Percentiles rank a stretch among this genome's conserved stretches.
Conservation (phyloP, 2,329 filamentous ascomycete species). For the Aspergillus sp. region DNA sequence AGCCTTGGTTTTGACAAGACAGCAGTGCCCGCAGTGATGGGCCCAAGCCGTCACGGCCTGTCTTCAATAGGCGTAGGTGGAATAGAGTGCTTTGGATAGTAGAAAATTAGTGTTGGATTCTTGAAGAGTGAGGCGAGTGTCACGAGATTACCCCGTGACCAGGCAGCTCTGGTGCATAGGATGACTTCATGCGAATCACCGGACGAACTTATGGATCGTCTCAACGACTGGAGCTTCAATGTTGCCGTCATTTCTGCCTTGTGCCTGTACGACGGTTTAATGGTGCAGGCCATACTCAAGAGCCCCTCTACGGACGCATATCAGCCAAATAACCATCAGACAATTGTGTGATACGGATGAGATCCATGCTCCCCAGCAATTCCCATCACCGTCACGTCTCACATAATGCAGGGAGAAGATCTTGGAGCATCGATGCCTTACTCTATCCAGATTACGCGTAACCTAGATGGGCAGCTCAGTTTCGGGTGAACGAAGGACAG, state of each 20-base stretch:
- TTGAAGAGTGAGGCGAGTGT: not conserved
- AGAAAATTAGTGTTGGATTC: not conserved
- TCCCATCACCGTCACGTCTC: not conserved
- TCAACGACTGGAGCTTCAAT: slow-evolving; percentile 4
- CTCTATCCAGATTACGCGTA: slow-evolving; percentile 6
- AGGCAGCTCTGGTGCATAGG: not conserved
- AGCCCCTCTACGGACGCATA: not conserved
- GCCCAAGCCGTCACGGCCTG: not conserved
- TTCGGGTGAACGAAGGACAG: not conserved
- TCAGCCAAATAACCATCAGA: slow-evolving; percentile 1
- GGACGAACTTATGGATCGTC: slow-evolving; percentile 4
- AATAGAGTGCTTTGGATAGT: not conserved
- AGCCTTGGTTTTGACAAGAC: not conserved
- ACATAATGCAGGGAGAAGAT: slow-evolving; percentile 2
- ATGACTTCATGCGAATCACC: not conserved
- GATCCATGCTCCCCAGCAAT: not conserved
- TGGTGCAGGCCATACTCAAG: not conserved
- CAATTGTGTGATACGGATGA: slow-evolving; percentile 4
- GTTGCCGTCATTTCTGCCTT: slow-evolving; percentile 10
- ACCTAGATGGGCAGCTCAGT: not conserved
- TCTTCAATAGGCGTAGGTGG: too few relatives aligned
- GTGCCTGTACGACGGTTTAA: slow-evolving; percentile 18
- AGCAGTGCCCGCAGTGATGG: not conserved
- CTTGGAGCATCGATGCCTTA: slow-evolving; percentile 20
- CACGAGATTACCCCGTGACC: slow-evolving; percentile 4